phyloP scores from a whole-genome alignment of 768 basidiomycete genomes.

The Trametes cubensis region DNA sequence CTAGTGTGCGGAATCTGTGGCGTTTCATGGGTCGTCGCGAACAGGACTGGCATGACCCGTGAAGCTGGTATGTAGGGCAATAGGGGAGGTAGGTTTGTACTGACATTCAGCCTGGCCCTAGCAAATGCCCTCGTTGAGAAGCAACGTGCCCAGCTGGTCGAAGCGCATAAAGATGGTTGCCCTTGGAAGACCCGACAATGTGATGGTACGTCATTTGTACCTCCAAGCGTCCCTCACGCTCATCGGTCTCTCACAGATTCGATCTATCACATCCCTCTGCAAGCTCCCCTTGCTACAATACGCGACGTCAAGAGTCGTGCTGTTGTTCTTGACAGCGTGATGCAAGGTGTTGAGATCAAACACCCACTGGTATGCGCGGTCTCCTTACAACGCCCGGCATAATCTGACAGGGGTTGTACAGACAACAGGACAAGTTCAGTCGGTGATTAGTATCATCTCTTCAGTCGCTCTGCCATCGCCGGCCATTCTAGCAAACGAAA shows the following conservation, averaged over 20 bases:
- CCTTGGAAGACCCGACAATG: conserved; percentile 85
- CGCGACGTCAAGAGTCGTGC: conserved; percentile 63
- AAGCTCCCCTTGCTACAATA: conserved; percentile 64
- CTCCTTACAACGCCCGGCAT: neutral
- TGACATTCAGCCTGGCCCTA: conserved; percentile 34
- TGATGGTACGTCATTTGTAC: conserved; percentile 56
- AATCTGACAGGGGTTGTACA: conserved; percentile 31
- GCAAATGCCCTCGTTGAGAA: conserved; percentile 75
- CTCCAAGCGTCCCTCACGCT: conserved; percentile 3
- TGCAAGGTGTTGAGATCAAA: conserved; percentile 59
- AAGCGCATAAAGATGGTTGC: conserved; percentile 78
- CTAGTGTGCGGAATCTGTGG: conserved; percentile 73
- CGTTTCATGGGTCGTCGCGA: conserved; percentile 73
- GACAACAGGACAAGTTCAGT: conserved; percentile 60
- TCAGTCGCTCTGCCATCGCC: conserved; percentile 24
- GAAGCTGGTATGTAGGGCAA: conserved; percentile 67
- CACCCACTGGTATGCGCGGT: conserved; percentile 67
- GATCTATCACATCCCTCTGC: conserved; percentile 75
- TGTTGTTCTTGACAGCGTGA: conserved; percentile 49
- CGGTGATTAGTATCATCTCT: conserved; percentile 51
- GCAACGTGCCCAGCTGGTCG: conserved; percentile 65
- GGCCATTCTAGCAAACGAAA: neutral
- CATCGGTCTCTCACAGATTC: conserved; percentile 46
- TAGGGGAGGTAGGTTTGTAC: conserved; percentile 36
- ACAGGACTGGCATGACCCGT: conserved; percentile 68